Percentiles rank a stretch among this genome's conserved stretches.
Conservation (phyloP, 805 yeast genomes). For the Metschnikowia cubensis region DNA sequence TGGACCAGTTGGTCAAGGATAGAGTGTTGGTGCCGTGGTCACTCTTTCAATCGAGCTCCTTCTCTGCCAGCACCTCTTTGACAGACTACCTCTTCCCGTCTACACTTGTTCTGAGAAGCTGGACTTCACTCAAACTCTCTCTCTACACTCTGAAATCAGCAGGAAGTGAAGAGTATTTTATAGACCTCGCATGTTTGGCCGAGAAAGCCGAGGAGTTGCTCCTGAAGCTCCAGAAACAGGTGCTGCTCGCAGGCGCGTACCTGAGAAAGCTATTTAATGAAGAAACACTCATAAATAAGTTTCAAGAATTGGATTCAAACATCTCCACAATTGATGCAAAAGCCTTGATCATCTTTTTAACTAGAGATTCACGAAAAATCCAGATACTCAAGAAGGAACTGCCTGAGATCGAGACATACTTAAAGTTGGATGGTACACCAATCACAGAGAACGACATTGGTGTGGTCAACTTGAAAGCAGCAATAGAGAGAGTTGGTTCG, state of each 20-base stretch:
- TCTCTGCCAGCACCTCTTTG: background rate
- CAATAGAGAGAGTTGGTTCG: conserved; percentile 17
- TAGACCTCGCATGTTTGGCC: conserved; percentile 11
- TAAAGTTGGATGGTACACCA: conserved; percentile 20
- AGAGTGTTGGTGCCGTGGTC: conserved; percentile 14
- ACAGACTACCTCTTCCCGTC: conserved; percentile 12
- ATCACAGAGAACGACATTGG: conserved; percentile 30
- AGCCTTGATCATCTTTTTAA: conserved; percentile 25
- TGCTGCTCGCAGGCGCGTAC: conserved; percentile 13
- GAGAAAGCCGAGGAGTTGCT: conserved; percentile 1
- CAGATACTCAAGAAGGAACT: background rate
- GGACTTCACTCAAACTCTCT: conserved; percentile 1
- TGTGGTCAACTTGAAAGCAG: conserved; percentile 25
- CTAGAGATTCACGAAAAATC: conserved; percentile 21
- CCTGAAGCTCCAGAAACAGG: background rate
- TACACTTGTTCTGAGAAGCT: conserved; percentile 5
- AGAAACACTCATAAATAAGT: conserved; percentile 9
- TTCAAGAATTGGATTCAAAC: conserved; percentile 7
- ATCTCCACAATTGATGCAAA: conserved; percentile 24
- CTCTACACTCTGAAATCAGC: conserved; percentile 1
- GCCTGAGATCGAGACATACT: conserved; percentile 6
- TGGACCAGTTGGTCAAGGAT: conserved; percentile 23
- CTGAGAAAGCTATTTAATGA: conserved; percentile 16
- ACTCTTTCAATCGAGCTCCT: conserved; percentile 7
- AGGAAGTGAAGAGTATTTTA: conserved; percentile 19